A percentile compares a stretch with the other conserved stretches of the same genome.
These are phyloP conservation scores for Heliosperma pusillum DNA, from an alignment of 148 eudicot genomes.

Conservation along the genomic window DNA sequence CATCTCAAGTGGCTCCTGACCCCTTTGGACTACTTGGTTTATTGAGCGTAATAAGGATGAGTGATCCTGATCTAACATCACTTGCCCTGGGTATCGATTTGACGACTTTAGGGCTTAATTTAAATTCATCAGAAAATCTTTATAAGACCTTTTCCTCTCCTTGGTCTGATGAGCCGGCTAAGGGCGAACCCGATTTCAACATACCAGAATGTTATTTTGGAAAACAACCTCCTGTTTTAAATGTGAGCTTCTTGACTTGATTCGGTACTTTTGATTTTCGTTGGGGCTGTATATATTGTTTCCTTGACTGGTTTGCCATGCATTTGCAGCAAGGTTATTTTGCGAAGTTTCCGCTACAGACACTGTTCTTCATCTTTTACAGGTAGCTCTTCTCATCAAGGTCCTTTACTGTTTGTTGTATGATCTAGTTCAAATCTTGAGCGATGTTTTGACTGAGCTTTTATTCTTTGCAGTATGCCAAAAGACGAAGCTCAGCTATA, in stretches of 20 bases:
- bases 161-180: constrained; percentile 94
- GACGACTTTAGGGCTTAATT: constrained; percentile 78
- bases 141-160: constrained; percentile 83
- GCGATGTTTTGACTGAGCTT: constrained; percentile 3
- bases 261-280: constrained; percentile 1
- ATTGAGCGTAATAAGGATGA: constrained; percentile 80
- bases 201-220: constrained; percentile 82
- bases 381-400: constrained; percentile 36
- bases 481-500: constrained; percentile 84
- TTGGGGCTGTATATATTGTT: constrained; percentile 10
- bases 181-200: constrained; percentile 80
- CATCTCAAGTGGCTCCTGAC: constrained; percentile 61
- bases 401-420: background rate
- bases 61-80: constrained; percentile 76
- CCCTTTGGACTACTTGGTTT: constrained; percentile 82
- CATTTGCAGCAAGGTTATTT: constrained; percentile 77
- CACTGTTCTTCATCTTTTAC: constrained; percentile 80
- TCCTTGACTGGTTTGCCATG: constrained; percentile 22
- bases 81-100: constrained; percentile 89
- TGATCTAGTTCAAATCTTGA: constrained; percentile 6
- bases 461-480: constrained; percentile 74
- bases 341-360: constrained; percentile 60
- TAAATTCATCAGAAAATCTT: constrained; percentile 79
- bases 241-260: constrained; percentile 43
- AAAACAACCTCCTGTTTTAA: constrained; percentile 62